Evolutionary conservation across 228 moss, liverwort and hornwort species (phyloP), one percentile per base, ranked within the genome.

Genomic region (Sphagnum magellanicum): DNA sequence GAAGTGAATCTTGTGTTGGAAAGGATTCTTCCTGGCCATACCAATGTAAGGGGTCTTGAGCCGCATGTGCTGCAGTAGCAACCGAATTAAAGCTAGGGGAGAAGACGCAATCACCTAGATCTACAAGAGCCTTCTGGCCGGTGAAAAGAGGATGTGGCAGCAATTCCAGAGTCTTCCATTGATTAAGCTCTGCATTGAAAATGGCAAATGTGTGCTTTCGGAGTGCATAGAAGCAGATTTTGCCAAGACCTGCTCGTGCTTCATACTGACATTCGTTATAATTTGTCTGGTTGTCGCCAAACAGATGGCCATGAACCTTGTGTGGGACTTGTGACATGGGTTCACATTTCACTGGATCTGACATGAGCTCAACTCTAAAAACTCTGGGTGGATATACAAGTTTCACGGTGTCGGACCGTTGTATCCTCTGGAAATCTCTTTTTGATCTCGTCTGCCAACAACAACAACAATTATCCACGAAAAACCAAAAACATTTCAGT

Each of bases 211-310:
- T 78, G 73, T 69, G 71, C 1, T 46, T 69, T 6, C 10, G 51
- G 5, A 60, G 63, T 0, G 74, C 52, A 67, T 76, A 83, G 1
- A 77, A 52, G 48, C 77, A 83, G 47, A 83, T 48, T 5, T 76
- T 74, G 49, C 74, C 83, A 67, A 69, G 65, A 6, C 79, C 79
- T 0, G 71, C 77, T 6, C 74, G 74, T 2, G 74, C 55, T 49
- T 83, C 79, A 57, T 60, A 83, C 0, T 0, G 14, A 0, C 79
- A 79, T 53, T 79, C 70, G 13, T 15, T 71, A 4, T 63, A 63
- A 53, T 79, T 74, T 50, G 64, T 55, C 74, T 76, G 69, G 5
- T 79, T 76, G 3, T 50, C 6, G 14, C 79, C 83, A 70, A 79
- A 83, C 5, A 83, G 72, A 53, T 79, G 71, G 52, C 16, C 50